Percentiles rank a stretch among this genome's conserved stretches.
Evolutionary conservation across 768 basidiomycete genomes (phyloP).

Genomic region (Leucocoprinus leucothites): DNA sequence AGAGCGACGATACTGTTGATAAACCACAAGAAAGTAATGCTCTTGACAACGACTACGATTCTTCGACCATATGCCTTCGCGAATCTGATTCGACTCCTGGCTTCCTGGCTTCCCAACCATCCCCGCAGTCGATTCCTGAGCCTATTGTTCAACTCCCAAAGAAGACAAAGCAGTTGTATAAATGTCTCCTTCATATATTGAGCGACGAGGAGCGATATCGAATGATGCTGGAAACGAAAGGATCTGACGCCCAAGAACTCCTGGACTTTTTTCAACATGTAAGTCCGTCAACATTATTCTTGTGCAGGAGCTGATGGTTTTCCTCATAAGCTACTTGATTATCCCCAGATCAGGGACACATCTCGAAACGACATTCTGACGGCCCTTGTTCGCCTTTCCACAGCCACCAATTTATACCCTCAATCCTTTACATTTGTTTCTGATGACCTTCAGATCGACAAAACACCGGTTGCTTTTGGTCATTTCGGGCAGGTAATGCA

Average conservation of each 20-base stretch:
- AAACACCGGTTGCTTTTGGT: constrained; percentile 18
- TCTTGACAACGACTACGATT: too few species aligned
- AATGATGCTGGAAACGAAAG: not conserved
- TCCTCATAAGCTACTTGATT: not conserved
- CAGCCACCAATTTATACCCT: constrained; percentile 24
- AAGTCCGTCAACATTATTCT: not conserved
- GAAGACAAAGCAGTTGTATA: too few species aligned
- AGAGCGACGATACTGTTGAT: too few species aligned
- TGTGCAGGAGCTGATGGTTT: not conserved
- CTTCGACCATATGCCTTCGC: too few species aligned
- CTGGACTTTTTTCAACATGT: constrained; percentile 3
- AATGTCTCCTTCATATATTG: not conserved
- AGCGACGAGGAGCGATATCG: not conserved
- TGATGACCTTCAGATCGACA: constrained; percentile 12
- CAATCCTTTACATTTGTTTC: constrained; percentile 20
- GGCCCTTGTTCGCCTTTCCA: constrained; percentile 17
- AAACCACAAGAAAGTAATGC: too few species aligned
- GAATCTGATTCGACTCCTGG: too few species aligned
- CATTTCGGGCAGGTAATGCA: constrained; percentile 27
- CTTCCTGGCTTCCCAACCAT: too few species aligned
- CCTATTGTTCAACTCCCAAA: too few species aligned
- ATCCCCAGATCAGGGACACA: not conserved
- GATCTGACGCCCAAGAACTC: not conserved
- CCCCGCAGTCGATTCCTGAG: too few species aligned
- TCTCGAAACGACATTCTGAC: not conserved